phyloP scores from a whole-genome alignment of 306 rosid genomes.

The Ochetophila trinervis region DNA sequence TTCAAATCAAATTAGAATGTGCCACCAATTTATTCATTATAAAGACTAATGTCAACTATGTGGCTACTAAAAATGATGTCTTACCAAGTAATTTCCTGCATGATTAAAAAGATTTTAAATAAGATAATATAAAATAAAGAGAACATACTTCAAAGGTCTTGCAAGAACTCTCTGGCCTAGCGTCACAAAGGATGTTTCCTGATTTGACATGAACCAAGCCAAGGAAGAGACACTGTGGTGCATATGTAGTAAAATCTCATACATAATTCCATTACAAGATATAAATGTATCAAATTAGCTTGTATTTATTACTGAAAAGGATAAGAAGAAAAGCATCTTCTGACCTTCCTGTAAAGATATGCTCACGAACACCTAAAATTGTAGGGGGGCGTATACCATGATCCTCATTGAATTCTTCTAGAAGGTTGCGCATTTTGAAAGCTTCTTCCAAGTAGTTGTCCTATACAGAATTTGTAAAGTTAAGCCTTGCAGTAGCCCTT shows the following conservation, averaged over 20 bases:
- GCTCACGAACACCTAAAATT: slow-evolving; percentile 96
- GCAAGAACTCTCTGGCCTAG: slow-evolving; percentile 98
- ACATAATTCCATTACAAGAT: slow-evolving; percentile 8
- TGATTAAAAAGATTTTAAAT: slow-evolving; percentile 7
- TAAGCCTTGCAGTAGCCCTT: slow-evolving; percentile 26
- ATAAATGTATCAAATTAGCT: slow-evolving; percentile 7
- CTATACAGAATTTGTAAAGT: slow-evolving; percentile 43
- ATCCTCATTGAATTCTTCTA: slow-evolving; percentile 92
- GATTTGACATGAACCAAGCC: slow-evolving; percentile 99
- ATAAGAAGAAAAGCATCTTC: slow-evolving; percentile 12
- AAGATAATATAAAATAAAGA: slow-evolving; percentile 20
- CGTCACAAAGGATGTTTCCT: slow-evolving; percentile 94
- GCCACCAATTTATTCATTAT: neutral
- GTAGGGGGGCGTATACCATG: slow-evolving; percentile 96
- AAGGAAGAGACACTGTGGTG: slow-evolving; percentile 86
- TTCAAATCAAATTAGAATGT: neutral
- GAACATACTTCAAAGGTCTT: slow-evolving; percentile 86
- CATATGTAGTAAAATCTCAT: slow-evolving; percentile 10
- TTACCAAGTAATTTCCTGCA: slow-evolving; percentile 6
- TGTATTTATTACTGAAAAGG: slow-evolving; percentile 7
- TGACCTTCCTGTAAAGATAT: slow-evolving; percentile 95
- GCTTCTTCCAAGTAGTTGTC: slow-evolving; percentile 99
- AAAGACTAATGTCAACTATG: slow-evolving; percentile 8
- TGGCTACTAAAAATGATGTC: neutral
- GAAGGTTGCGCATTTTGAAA: slow-evolving; percentile 92